Percentiles rank a stretch among this genome's conserved stretches.
These are phyloP conservation scores for Bryoglossum gracile DNA, from an alignment of 495 filamentous ascomycete species.

Conservation along the genomic window DNA sequence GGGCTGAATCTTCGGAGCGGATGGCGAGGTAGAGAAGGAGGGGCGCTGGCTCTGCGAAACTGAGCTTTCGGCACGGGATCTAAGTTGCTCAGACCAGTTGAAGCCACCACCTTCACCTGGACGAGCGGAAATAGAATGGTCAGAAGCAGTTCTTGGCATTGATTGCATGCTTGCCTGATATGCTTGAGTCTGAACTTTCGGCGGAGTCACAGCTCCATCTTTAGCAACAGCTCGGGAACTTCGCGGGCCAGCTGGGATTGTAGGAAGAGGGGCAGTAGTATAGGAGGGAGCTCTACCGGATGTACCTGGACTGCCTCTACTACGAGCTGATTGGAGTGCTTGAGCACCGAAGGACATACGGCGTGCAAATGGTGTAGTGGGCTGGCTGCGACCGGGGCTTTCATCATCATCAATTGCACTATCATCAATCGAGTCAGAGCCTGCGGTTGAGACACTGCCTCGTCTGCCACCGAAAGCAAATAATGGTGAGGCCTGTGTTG, in stretches of 20 bases:
- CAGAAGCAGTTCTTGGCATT: conserved; percentile 50
- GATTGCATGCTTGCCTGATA: conserved; percentile 42
- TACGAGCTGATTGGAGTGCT: conserved; percentile 54
- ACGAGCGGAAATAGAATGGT: conserved; percentile 43
- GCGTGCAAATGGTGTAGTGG: conserved; percentile 70
- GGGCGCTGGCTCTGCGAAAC: conserved; percentile 51
- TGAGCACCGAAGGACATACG: conserved; percentile 88
- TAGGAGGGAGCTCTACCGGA: conserved; percentile 38
- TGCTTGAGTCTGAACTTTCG: conserved; percentile 29
- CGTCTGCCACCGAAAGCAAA: conserved; percentile 52
- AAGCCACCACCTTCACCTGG: conserved; percentile 71
- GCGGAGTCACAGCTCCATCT: conserved; percentile 20
- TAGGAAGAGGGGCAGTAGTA: conserved; percentile 26
- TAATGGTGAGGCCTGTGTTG: conserved; percentile 48
- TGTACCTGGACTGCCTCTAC: conserved; percentile 38
- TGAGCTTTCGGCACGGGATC: conserved; percentile 76
- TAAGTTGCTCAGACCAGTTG: conserved; percentile 93
- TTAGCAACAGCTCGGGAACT: conserved; percentile 12
- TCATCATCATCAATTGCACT: conserved; percentile 79
- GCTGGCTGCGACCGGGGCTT: conserved; percentile 38
- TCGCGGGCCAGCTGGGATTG: conserved; percentile 29
- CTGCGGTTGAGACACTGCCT: conserved; percentile 67
- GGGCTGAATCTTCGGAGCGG: conserved; percentile 25
- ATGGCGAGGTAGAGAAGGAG: conserved; percentile 26
- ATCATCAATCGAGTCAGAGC: conserved; percentile 76